Evolutionary conservation across 768 basidiomycete genomes (phyloP).

Genomic region (Mycena latifolia): DNA sequence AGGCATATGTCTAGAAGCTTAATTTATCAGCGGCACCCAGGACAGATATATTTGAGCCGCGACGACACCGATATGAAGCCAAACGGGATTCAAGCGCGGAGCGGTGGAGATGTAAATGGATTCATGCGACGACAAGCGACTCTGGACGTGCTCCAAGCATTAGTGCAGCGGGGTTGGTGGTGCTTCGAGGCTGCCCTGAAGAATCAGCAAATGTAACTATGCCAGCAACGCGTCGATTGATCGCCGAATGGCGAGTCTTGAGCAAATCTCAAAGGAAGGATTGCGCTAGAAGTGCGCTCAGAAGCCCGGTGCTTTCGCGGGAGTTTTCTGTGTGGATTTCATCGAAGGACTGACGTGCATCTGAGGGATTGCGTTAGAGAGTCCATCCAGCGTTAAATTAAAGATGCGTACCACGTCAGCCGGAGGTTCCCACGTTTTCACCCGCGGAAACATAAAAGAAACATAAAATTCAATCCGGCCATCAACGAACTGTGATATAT

Average conservation of each 20-base stretch:
- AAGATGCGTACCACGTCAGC: conserved; percentile 12
- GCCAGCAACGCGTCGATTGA: conserved; percentile 11
- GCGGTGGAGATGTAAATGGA: background rate
- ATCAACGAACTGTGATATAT: background rate
- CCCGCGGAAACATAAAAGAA: no score
- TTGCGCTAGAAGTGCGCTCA: background rate
- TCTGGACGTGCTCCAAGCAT: background rate
- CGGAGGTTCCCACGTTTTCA: background rate
- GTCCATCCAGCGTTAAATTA: conserved; percentile 4
- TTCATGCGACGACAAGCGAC: background rate
- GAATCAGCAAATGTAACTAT: conserved; percentile 7
- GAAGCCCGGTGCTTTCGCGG: background rate
- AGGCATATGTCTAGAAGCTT: conserved; percentile 21
- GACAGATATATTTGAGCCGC: conserved; percentile 1
- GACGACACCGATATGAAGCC: conserved; percentile 10
- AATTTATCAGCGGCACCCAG: conserved; percentile 16
- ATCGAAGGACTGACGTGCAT: background rate
- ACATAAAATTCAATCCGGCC: background rate
- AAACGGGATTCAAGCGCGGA: conserved; percentile 5
- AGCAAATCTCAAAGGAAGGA: background rate
- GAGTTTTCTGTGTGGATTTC: background rate
- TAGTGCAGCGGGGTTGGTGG: background rate
- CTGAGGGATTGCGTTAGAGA: background rate
- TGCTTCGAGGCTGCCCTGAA: background rate
- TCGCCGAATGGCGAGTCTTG: conserved; percentile 1